phyloP scores from a whole-genome alignment of 2,329 filamentous ascomycete species.

The Colletotrichum salicis region DNA sequence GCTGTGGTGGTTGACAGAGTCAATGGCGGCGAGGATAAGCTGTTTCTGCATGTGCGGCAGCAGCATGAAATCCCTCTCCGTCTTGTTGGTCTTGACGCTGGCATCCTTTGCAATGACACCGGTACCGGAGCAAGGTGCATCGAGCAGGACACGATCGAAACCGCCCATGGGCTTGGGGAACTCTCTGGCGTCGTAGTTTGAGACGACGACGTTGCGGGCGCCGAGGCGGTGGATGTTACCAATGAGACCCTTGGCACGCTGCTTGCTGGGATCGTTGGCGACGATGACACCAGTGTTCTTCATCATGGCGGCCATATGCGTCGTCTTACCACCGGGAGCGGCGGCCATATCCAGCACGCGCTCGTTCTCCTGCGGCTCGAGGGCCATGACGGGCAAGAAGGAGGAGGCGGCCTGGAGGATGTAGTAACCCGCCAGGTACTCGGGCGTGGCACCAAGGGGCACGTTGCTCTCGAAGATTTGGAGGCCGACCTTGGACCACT shows the following conservation, averaged over 20 bases:
- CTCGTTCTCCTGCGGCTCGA: slow-evolving; percentile 91
- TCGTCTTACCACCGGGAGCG: slow-evolving; percentile 95
- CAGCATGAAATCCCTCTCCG: slow-evolving; percentile 89
- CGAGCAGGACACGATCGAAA: slow-evolving; percentile 92
- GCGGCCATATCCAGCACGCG: slow-evolving; percentile 91
- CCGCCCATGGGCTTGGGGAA: slow-evolving; percentile 96
- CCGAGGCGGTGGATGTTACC: slow-evolving; percentile 97
- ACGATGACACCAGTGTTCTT: slow-evolving; percentile 96
- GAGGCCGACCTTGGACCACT: slow-evolving; percentile 98
- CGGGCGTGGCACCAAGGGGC: slow-evolving; percentile 92
- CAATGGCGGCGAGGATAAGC: slow-evolving; percentile 89
- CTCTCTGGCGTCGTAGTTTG: slow-evolving; percentile 92
- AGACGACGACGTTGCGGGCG: slow-evolving; percentile 87
- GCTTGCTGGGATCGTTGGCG: slow-evolving; percentile 95
- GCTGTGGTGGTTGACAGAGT: slow-evolving; percentile 89
- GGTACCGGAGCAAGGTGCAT: slow-evolving; percentile 77
- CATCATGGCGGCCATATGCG: slow-evolving; percentile 96
- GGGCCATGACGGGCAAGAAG: slow-evolving; percentile 96
- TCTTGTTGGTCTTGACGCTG: slow-evolving; percentile 98
- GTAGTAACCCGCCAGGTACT: slow-evolving; percentile 97
- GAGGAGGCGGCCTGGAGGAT: slow-evolving; percentile 97
- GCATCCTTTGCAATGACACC: slow-evolving; percentile 98
- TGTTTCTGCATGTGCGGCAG: slow-evolving; percentile 96
- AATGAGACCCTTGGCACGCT: slow-evolving; percentile 94
- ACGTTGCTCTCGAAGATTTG: slow-evolving; percentile 92